A percentile compares a stretch with the other conserved stretches of the same genome.
Conservation (phyloP, 2,329 filamentous ascomycete species). For the Diaporthe batatas region DNA sequence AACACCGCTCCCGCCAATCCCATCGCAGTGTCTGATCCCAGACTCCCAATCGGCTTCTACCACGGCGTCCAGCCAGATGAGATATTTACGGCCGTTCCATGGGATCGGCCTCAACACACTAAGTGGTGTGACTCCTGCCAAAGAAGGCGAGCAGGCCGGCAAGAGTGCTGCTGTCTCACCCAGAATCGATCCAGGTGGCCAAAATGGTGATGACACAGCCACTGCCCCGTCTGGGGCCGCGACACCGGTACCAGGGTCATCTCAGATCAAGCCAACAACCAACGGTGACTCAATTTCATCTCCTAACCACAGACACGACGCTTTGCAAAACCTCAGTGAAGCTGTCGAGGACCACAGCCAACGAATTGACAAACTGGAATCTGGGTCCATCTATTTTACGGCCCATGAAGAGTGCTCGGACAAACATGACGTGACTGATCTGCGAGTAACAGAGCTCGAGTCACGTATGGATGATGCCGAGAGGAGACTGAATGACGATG, state of each 20-base stretch:
- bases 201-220: conserved; percentile 4
- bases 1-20: conserved; percentile 59
- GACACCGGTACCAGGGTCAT: conserved; percentile 27
- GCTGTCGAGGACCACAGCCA: conserved; percentile 72
- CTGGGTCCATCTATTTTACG: conserved; percentile 74
- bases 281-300: conserved; percentile 13
- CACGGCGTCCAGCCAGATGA: conserved; percentile 62
- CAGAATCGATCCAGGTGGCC: conserved; percentile 43
- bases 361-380: conserved; percentile 78
- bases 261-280: background rate
- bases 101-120: conserved; percentile 69
- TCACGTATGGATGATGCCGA: conserved; percentile 72
- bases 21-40: conserved; percentile 63
- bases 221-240: conserved; percentile 25
- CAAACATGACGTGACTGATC: conserved; percentile 75
- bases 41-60: conserved; percentile 66
- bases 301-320: conserved; percentile 46
- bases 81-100: conserved; percentile 67
- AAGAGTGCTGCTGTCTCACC: conserved; percentile 38
- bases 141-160: conserved; percentile 50
- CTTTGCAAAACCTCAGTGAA: conserved; percentile 62
- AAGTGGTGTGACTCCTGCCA: conserved; percentile 54
- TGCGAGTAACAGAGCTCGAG: conserved; percentile 78
- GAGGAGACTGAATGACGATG: conserved; percentile 63
- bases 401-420: conserved; percentile 79